phyloP scores from a whole-genome alignment of 257 asterid genomes.

The Capsicum rhomboideum region DNA sequence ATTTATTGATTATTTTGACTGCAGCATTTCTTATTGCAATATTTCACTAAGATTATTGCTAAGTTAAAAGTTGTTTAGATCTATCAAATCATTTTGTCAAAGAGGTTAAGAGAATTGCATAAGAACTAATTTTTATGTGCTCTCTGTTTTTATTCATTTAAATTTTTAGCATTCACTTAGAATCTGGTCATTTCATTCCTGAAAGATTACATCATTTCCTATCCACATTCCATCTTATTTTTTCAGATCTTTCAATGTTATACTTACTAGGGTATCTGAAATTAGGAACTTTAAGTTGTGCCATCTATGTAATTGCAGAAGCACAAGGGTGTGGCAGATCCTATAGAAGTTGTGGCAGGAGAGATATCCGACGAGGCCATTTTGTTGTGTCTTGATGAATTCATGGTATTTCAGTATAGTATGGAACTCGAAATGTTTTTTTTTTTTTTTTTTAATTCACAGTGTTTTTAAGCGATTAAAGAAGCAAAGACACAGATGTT shows the following conservation, averaged over 20 bases:
- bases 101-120: neutral
- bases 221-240: neutral
- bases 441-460: constrained; percentile 6
- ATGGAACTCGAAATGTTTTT: neutral
- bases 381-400: constrained; percentile 87
- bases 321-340: constrained; percentile 87
- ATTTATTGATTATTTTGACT: neutral
- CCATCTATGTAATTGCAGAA: constrained; percentile 38
- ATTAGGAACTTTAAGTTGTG: neutral
- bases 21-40: neutral
- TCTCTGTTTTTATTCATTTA: neutral
- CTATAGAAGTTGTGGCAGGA: constrained; percentile 83
- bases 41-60: neutral
- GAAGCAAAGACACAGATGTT: constrained; percentile 24
- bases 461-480: constrained; percentile 22
- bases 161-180: neutral
- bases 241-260: neutral
- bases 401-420: constrained; percentile 47
- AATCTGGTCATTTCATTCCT: neutral
- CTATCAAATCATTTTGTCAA: neutral
- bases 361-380: constrained; percentile 80
- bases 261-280: neutral
- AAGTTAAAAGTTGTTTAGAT: neutral
- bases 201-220: neutral
- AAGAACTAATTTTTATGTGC: neutral